Base-by-base conservation (phyloP, 176 grass and related monocot genomes). In the Oryza brachyantha region DNA sequence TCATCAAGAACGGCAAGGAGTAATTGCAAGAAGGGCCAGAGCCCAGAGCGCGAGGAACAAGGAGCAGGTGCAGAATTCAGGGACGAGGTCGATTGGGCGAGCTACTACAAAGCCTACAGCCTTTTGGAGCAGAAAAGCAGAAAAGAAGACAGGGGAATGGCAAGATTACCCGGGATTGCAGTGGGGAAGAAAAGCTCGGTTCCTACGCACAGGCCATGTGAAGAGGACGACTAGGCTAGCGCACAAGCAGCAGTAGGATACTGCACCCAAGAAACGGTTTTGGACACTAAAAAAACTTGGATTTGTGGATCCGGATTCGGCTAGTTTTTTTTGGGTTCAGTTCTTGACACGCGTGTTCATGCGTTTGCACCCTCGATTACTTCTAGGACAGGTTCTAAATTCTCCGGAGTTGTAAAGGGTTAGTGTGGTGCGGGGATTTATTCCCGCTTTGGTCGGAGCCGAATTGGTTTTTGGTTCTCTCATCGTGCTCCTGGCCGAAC, bases 401-500 rank as follows among this genome's bases (percentile, higher is more conserved):
- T 74, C 80, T 8, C 38, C 10, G 19, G 25, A 72, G 66, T 14
- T 82, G 79, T 26, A 8, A 52, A 66, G 13, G 21, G 11, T 55
- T 60, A 24, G 16, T 50, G 45, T 1, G 19, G 16, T 50, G 45
- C 3, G 19, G 17, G 69, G 21, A 52, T 61, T 79, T 79, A 79
- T 88, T 79, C 69, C 29, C 59, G 32, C 74, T 77, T 27, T 21
- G 48, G 25, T 50, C 36, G 84, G 76, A 52, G 48, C 78, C 24
- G 66, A 55, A 3, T 22, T 55, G 19, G 48, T 28, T 68, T 35
- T 66, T 3, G 6, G 45, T 58, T 36, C 13, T 43, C 54, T 19
- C 85, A 37, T 39, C 45, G 76, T 70, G 81, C 16, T 80, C 64
- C 35, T 72, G 24, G 72, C 82, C 82, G 77, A 85, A 89, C 82